Evolutionary conservation across 768 basidiomycete species (phyloP).

Genomic region (Trametes maxima): DNA sequence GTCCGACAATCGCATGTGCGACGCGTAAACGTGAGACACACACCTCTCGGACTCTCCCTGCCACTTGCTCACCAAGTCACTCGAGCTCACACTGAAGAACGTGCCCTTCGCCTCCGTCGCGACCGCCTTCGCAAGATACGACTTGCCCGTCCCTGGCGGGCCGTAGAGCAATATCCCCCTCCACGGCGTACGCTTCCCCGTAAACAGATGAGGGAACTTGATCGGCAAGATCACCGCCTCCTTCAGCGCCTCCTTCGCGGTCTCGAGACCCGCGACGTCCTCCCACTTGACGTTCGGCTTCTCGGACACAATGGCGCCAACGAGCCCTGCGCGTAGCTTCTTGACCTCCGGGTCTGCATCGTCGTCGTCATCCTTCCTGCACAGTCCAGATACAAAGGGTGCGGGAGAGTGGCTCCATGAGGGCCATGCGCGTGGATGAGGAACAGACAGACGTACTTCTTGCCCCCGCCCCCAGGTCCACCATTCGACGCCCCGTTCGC

Average conservation of each 20-base stretch:
- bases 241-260: slow-evolving; percentile 93
- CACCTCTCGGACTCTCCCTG: slow-evolving; percentile 98
- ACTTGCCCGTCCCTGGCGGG: slow-evolving; percentile 97
- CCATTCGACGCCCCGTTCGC: slow-evolving; percentile 47
- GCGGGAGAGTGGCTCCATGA: slow-evolving; percentile 10
- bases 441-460: slow-evolving; percentile 37
- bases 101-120: slow-evolving; percentile 99
- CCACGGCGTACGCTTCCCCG: slow-evolving; percentile 98
- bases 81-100: slow-evolving; percentile 95
- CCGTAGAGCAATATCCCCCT: slow-evolving; percentile 94
- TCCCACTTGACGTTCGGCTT: slow-evolving; percentile 98
- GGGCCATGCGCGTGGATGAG: not conserved
- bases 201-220: slow-evolving; percentile 98
- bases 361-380: slow-evolving; percentile 60
- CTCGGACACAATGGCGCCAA: slow-evolving; percentile 87
- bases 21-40: slow-evolving; percentile 25
- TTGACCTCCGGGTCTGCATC: slow-evolving; percentile 91
- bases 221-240: slow-evolving; percentile 99
- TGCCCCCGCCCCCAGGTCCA: slow-evolving; percentile 37
- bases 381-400: not conserved
- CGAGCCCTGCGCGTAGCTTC: slow-evolving; percentile 91
- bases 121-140: slow-evolving; percentile 95
- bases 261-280: slow-evolving; percentile 95
- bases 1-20: not conserved
- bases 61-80: slow-evolving; percentile 98